Evolutionary conservation across 2,329 filamentous ascomycete species (phyloP).

Genomic region (Alternaria solani): DNA sequence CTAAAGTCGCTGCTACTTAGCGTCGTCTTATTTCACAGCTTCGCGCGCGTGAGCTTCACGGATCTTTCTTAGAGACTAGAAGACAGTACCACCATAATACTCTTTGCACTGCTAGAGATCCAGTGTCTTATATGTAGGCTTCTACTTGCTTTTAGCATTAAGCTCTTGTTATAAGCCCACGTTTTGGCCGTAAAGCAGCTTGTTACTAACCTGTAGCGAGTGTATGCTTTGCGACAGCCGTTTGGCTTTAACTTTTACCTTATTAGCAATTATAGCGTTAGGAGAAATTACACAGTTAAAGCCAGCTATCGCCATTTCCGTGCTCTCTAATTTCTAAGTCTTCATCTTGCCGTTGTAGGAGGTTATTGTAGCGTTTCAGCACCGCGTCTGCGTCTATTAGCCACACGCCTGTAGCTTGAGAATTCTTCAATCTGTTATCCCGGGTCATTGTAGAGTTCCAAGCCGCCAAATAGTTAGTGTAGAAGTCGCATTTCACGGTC

Average conservation of each 20-base stretch:
- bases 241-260: neutral
- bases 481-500: neutral
- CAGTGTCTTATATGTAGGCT: neutral
- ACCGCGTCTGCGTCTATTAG: neutral
- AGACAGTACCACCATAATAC: neutral
- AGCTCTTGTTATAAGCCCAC: neutral
- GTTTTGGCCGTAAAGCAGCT: neutral
- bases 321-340: neutral
- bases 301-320: neutral
- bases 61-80: conserved; percentile 1
- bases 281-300: neutral
- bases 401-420: neutral
- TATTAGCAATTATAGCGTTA: neutral
- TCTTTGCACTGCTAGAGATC: too few relatives aligned
- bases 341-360: neutral
- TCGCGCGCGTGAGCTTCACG: neutral
- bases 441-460: neutral
- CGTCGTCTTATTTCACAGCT: neutral
- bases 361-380: neutral
- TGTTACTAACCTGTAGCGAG: neutral
- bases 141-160: neutral
- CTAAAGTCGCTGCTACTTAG: neutral
- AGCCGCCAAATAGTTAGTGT: neutral
- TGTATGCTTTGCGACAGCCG: neutral
- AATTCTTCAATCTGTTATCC: neutral